Conservation (phyloP, 2,329 filamentous ascomycete genomes). For the Diaporthe helianthi region DNA sequence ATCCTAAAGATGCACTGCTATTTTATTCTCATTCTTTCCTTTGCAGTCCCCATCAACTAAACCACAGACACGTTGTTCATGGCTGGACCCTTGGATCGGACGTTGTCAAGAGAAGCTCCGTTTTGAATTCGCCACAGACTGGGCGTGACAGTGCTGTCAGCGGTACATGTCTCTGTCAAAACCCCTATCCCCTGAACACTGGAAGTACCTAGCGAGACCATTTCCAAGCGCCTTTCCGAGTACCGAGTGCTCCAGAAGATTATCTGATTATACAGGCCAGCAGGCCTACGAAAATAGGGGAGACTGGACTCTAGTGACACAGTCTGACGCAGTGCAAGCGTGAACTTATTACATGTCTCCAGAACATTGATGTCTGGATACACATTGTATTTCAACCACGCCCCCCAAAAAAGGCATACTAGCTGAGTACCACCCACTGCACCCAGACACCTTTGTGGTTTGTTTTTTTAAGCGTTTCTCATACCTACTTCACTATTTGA, state of each 20-base stretch:
- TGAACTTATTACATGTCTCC: conserved; percentile 11
- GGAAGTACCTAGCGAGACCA: conserved; percentile 7
- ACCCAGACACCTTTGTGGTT: neutral
- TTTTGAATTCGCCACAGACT: neutral
- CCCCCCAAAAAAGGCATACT: neutral
- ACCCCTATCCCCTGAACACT: neutral
- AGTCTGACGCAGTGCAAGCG: neutral
- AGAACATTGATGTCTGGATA: neutral
- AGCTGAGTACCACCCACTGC: neutral
- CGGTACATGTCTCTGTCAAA: neutral
- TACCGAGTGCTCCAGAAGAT: too few relatives aligned
- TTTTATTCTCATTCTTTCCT: neutral
- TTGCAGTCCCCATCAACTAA: neutral
- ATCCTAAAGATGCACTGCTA: neutral
- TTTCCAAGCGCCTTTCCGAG: neutral
- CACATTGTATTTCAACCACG: neutral
- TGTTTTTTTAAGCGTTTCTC: neutral
- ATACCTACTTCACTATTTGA: neutral
- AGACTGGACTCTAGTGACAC: neutral
- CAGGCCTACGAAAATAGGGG: neutral
- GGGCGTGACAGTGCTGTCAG: conserved; percentile 13
- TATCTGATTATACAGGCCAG: neutral
- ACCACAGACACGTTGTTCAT: neutral
- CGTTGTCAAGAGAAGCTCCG: neutral
- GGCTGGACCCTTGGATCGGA: neutral